Base-by-base conservation (phyloP, 1,284 basidiomycete species). In the Fistulinella cinereoalba region DNA sequence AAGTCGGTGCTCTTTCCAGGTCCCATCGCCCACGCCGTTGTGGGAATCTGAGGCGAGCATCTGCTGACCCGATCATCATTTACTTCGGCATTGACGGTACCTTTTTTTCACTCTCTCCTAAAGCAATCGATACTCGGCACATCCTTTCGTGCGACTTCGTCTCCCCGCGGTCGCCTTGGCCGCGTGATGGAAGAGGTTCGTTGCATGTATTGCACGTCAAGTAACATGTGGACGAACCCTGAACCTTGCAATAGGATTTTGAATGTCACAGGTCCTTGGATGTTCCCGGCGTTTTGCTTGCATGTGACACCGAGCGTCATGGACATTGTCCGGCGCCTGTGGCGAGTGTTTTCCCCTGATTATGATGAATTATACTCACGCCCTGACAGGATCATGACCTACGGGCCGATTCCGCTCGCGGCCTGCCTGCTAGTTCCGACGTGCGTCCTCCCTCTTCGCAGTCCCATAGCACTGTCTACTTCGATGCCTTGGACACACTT, bases 171-270 rank as follows among this genome's bases (percentile, higher is more conserved):
- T 29, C 49, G 44, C 4, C 58, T 54, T 4, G 45, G 50, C n/a
- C 33, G 53, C 4, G 53, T 62, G 22, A 28, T 37, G 12, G 56
- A 61, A 56, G 60, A 59, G 53, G 40, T 56, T n/a, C n/a, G n/a
- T n/a, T n/a, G n/a, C n/a, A n/a, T n/a, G n/a, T n/a, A n/a, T n/a
- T n/a, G n/a, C n/a, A n/a, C n/a, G n/a, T n/a, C n/a, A n/a, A n/a
- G n/a, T n/a, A n/a, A n/a, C n/a, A n/a, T n/a, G n/a, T n/a, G n/a
- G n/a, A n/a, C n/a, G n/a, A n/a, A n/a, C n/a, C n/a, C n/a, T n/a
- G n/a, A n/a, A n/a, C n/a, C n/a, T n/a, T n/a, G n/a, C n/a, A n/a
- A n/a, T n/a, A n/a, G n/a, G n/a, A n/a, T n/a, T n/a, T n/a, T n/a
- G n/a, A n/a, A n/a, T n/a, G n/a, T n/a, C n/a, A n/a, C n/a, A 19